Percentiles rank a stretch among this genome's conserved stretches.
Conservation (phyloP, 805 yeast species). For the Danielia reshetovae region DNA sequence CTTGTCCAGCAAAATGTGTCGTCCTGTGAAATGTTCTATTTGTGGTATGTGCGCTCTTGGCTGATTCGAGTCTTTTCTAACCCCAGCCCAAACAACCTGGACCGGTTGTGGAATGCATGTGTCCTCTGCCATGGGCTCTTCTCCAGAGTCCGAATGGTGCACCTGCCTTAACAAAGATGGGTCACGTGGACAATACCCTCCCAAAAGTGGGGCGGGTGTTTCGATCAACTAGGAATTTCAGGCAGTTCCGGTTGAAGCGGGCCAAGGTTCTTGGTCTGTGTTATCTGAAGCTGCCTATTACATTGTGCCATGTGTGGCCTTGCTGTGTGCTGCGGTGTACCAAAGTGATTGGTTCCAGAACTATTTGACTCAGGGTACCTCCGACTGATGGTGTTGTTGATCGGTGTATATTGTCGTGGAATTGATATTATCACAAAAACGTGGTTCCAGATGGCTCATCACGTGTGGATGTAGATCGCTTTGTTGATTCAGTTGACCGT, state of each 20-base stretch:
- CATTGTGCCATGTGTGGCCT: neutral
- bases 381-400: too few relatives aligned
- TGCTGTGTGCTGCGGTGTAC: neutral
- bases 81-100: constrained; percentile 49
- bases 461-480: too few relatives aligned
- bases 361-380: too few relatives aligned
- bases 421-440: too few relatives aligned
- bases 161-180: constrained; percentile 32
- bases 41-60: constrained; percentile 1
- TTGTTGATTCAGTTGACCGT: too few relatives aligned
- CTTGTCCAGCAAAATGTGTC: neutral
- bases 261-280: too few relatives aligned
- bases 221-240: neutral
- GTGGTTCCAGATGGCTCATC: too few relatives aligned
- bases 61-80: neutral
- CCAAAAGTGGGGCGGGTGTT: constrained; percentile 1
- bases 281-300: neutral
- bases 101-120: constrained; percentile 54
- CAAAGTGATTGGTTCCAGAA: neutral
- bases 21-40: neutral
- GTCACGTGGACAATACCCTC: constrained; percentile 1
- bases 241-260: neutral
- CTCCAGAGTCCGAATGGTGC: constrained; percentile 48
- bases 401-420: too few relatives aligned
- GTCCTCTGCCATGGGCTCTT: constrained; percentile 43